Conservation (phyloP, 306 rosid species). For the Sicyos baderoa region DNA sequence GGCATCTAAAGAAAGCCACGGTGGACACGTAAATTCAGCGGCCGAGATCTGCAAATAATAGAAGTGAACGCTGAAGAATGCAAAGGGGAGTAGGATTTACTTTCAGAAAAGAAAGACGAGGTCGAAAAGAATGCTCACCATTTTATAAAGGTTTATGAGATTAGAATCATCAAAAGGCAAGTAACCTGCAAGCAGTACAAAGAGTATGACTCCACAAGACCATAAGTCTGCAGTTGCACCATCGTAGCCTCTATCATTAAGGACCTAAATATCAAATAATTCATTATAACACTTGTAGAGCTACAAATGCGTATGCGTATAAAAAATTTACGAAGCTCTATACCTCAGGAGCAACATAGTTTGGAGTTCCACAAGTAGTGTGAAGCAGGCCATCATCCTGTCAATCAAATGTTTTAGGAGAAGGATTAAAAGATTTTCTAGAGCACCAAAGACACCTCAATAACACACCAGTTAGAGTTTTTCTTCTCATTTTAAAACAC, state of each 20-base stretch:
- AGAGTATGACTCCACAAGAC: slow-evolving; percentile 99
- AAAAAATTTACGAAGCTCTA: background rate
- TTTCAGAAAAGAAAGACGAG: background rate
- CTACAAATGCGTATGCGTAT: background rate
- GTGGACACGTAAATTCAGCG: slow-evolving; percentile 85
- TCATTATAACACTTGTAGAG: slow-evolving; percentile 15
- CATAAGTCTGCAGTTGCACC: slow-evolving; percentile 95
- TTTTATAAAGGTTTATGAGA: slow-evolving; percentile 77
- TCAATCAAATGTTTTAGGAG: slow-evolving; percentile 24
- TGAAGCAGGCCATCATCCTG: slow-evolving; percentile 97
- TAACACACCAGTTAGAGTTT: background rate
- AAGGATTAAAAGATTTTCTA: slow-evolving; percentile 12
- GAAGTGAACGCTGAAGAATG: slow-evolving; percentile 26
- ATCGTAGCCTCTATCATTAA: slow-evolving; percentile 84
- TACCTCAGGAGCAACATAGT: slow-evolving; percentile 99
- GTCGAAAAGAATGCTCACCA: slow-evolving; percentile 37
- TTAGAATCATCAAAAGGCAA: slow-evolving; percentile 93
- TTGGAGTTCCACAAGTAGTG: slow-evolving; percentile 98
- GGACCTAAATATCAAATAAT: slow-evolving; percentile 51
- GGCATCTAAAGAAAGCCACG: slow-evolving; percentile 89
- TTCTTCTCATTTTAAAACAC: background rate
- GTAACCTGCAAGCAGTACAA: slow-evolving; percentile 97
- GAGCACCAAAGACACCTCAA: slow-evolving; percentile 11
- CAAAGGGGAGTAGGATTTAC: slow-evolving; percentile 17
- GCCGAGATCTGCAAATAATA: slow-evolving; percentile 67